phyloP scores from a whole-genome alignment of 1,139 yeast species.

The Taphrina populina region DNA sequence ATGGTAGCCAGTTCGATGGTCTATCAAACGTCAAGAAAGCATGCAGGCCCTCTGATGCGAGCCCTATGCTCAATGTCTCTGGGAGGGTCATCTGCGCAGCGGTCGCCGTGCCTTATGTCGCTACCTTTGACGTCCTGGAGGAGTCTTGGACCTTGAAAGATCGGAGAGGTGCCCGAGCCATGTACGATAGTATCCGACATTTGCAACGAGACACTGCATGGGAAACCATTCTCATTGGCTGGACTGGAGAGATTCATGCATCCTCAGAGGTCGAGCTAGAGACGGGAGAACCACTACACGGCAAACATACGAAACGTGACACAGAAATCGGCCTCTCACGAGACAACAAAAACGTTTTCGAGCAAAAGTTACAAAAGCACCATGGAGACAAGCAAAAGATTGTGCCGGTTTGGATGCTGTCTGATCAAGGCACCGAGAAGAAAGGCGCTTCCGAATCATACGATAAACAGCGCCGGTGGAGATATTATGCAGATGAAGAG shows the following conservation, averaged over 20 bases:
- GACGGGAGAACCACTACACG: slow-evolving; percentile 8
- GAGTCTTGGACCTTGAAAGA: slow-evolving; percentile 51
- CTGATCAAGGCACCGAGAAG: slow-evolving; percentile 48
- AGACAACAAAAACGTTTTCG: slow-evolving; percentile 20
- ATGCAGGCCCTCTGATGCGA: slow-evolving; percentile 13
- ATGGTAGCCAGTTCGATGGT: neutral
- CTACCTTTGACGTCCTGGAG: slow-evolving; percentile 37
- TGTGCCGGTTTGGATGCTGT: slow-evolving; percentile 78
- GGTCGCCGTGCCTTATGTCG: slow-evolving; percentile 44
- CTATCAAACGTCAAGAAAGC: slow-evolving; percentile 1
- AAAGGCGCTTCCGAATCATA: slow-evolving; percentile 44
- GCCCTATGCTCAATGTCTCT: slow-evolving; percentile 33
- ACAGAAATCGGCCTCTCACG: slow-evolving; percentile 20
- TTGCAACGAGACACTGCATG: slow-evolving; percentile 67
- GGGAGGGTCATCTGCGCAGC: slow-evolving; percentile 46
- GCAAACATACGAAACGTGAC: slow-evolving; percentile 16
- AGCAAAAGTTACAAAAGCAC: slow-evolving; percentile 50
- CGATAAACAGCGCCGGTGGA: slow-evolving; percentile 66
- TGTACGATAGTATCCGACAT: slow-evolving; percentile 70
- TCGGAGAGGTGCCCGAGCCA: slow-evolving; percentile 80
- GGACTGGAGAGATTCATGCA: slow-evolving; percentile 86
- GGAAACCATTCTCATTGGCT: slow-evolving; percentile 85
- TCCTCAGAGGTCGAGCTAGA: slow-evolving; percentile 43
- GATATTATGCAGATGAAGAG: slow-evolving; percentile 81
- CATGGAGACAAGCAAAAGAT: slow-evolving; percentile 46